Evolutionary conservation across 2,329 filamentous ascomycete genomes (phyloP).

Genomic region (Drechslera avenae): DNA sequence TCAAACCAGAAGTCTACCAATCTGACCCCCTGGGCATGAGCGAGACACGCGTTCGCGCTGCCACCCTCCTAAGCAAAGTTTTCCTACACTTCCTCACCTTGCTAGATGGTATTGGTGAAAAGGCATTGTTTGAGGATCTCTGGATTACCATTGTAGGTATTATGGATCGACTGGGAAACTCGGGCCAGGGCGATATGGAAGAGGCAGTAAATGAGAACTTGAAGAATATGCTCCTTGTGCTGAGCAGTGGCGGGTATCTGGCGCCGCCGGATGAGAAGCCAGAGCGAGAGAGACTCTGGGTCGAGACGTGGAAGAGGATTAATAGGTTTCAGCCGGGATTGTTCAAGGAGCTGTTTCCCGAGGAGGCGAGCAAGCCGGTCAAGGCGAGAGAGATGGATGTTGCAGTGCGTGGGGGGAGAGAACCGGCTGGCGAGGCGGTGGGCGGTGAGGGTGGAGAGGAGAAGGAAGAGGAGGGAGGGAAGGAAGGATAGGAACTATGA

Average conservation of each 20-base stretch:
- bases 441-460: conserved; percentile 2
- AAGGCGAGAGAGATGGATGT: conserved; percentile 16
- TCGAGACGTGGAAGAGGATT: conserved; percentile 64
- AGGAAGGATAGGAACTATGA: conserved; percentile 16
- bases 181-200: conserved; percentile 87
- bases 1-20: conserved; percentile 94
- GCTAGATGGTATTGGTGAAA: conserved; percentile 70
- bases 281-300: conserved; percentile 62
- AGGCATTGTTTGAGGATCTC: conserved; percentile 71
- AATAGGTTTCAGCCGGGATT: conserved; percentile 65
- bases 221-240: conserved; percentile 95
- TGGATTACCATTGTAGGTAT: conserved; percentile 93
- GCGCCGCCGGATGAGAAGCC: conserved; percentile 66
- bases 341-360: conserved; percentile 64
- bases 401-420: conserved; percentile 10
- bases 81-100: conserved; percentile 92
- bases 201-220: conserved; percentile 94
- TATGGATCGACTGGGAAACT: conserved; percentile 95
- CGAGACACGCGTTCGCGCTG: conserved; percentile 89
- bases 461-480: conserved; percentile 10
- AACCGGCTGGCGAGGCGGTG: conserved; percentile 1
- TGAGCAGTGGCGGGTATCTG: conserved; percentile 87
- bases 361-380: conserved; percentile 44
- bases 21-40: conserved; percentile 92
- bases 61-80: conserved; percentile 90